These are phyloP conservation scores for Colletotrichum sp. DNA, from an alignment of 2,329 filamentous ascomycete genomes.

Conservation along the genomic window DNA sequence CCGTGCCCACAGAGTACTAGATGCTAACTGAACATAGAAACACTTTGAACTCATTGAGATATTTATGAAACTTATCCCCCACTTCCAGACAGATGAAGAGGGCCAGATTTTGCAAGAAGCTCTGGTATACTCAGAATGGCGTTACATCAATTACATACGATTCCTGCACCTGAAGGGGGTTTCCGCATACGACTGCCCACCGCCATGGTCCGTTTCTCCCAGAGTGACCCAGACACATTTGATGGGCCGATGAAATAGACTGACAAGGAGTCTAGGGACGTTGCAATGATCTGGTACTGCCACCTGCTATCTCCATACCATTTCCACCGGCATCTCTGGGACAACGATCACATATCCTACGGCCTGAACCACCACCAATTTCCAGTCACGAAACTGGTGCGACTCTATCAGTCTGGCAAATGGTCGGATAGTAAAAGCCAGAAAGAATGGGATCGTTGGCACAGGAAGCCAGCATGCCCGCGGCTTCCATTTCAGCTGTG, in stretches of 20 bases:
- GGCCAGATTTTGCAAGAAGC: conserved; percentile 11
- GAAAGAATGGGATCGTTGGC: conserved; percentile 15
- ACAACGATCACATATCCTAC: conserved; percentile 2
- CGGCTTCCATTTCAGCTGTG: conserved; percentile 18
- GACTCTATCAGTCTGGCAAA: neutral
- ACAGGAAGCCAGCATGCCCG: neutral
- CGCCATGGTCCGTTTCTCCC: conserved; percentile 12
- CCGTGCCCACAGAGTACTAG: neutral
- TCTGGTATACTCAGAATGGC: conserved; percentile 23
- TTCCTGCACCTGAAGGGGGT: conserved; percentile 13
- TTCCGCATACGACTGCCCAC: conserved; percentile 19
- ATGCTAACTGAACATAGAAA: neutral
- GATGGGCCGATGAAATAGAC: neutral
- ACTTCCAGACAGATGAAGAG: conserved; percentile 4
- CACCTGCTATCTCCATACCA: conserved; percentile 19
- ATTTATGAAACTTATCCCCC: conserved; percentile 19
- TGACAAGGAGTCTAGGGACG: conserved; percentile 8
- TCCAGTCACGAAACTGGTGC: neutral
- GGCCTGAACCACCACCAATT: conserved; percentile 24
- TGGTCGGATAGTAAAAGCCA: conserved; percentile 13
- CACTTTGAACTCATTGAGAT: conserved; percentile 16
- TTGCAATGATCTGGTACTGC: conserved; percentile 24
- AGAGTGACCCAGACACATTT: neutral
- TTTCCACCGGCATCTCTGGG: conserved; percentile 21
- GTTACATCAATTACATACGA: conserved; percentile 22